Evolutionary conservation across 768 basidiomycete genomes (phyloP), one percentile per base, ranked within the genome.

Genomic region (Lentinula sp.): DNA sequence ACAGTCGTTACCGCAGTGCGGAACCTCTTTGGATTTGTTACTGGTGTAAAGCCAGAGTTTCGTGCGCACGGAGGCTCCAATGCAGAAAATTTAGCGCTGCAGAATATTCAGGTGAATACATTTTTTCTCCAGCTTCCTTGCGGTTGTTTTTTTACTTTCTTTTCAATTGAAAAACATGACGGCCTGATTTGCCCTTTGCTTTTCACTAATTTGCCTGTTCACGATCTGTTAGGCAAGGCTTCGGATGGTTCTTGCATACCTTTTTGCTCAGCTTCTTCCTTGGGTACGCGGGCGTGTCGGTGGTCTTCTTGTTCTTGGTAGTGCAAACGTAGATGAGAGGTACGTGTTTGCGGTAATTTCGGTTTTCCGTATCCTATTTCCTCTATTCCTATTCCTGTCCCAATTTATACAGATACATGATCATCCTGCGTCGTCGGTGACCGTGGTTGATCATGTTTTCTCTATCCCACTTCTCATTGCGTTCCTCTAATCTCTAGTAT

Each of bases 241-340:
- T 56, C 80, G 97, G 7, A 99, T 99, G 97, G 90, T 99, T 3
- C 73, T 98, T 16, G 83, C 93, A 1, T 98, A 98, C 70, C 74
- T 97, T 74, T 98, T 98, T 66, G 95, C 96, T 7, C 96, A 98
- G 68, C 84, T 98, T 3, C 74, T 98, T 36, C 96, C 94, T 3
- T 98, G 92, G 88, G 91, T 89, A 0, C 79, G 95, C 63, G 93
- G 95, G 0, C 84, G 84, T 68, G 72, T 74, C 43, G 97, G 97
- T 0, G 93, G 93, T 6, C 73, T 99, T 39, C 85, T 98, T 28
- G 97, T 98, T 1, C 81, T 98, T n/a, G 97, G 97, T 1, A 95
- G 93, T 64, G 95, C 97, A 16, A 98, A 98, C 69, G 97, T 99
- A 2, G 97, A 99, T 68, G 97, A 98, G 77, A 96, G 93, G 93